Evolutionary conservation across 1,284 basidiomycete genomes (phyloP).

Genomic region (Ceratorhiza oryzae-sativae): DNA sequence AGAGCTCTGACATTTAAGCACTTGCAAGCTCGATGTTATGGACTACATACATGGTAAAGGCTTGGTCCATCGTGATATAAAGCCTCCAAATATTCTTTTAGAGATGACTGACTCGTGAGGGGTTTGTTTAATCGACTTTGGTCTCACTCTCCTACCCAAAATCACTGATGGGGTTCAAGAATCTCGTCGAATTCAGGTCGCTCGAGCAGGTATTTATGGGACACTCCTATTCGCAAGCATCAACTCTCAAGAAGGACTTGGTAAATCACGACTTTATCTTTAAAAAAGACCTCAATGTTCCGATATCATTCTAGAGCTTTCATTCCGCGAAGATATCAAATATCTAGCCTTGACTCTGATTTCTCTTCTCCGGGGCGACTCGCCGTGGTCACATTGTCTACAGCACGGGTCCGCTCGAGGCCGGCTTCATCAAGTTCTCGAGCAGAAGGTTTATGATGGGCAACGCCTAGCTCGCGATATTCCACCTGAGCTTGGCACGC

Average conservation of each 20-base stretch:
- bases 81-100: slow-evolving; percentile 65
- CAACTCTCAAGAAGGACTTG: slow-evolving; percentile 92
- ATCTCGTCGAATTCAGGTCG: slow-evolving; percentile 90
- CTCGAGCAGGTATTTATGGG: slow-evolving; percentile 82
- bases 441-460: slow-evolving; percentile 8
- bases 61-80: slow-evolving; percentile 69
- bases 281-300: not conserved
- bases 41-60: slow-evolving; percentile 63
- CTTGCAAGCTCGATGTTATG: slow-evolving; percentile 45
- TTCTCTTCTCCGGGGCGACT: slow-evolving; percentile 87
- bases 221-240: slow-evolving; percentile 95
- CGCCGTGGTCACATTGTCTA: slow-evolving; percentile 87
- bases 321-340: slow-evolving; percentile 90
- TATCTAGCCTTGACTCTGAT: slow-evolving; percentile 92
- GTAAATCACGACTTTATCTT: slow-evolving; percentile 52
- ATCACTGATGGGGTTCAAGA: slow-evolving; percentile 66
- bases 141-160: slow-evolving; percentile 91
- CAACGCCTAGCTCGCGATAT: slow-evolving; percentile 77
- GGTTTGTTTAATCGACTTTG: slow-evolving; percentile 96
- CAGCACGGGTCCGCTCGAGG: slow-evolving; percentile 64
- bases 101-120: slow-evolving; percentile 58
- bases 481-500: slow-evolving; percentile 80
- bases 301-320: slow-evolving; percentile 61
- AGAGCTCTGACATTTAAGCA: not conserved
- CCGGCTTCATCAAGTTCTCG: slow-evolving; percentile 59